A percentile compares a stretch with the other conserved stretches of the same genome.
Conservation (phyloP, 108 stramenopile genomes). For the Mediolabrus comicus region DNA sequence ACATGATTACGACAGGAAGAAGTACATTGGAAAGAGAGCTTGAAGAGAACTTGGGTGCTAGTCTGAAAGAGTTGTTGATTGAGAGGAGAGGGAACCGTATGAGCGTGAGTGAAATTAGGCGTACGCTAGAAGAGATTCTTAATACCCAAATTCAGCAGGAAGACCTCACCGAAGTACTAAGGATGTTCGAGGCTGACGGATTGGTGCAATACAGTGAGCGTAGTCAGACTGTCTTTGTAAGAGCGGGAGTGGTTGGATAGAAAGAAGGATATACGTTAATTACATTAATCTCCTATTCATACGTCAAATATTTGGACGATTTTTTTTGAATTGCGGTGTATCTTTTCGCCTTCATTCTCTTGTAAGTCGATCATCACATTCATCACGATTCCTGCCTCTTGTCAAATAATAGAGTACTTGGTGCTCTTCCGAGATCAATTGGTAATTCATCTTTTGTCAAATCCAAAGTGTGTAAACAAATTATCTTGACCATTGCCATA, state of each 20-base stretch:
- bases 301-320: too few species aligned
- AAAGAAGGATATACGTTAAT: too few species aligned
- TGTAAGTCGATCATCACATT: too few species aligned
- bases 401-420: slow-evolving; percentile 74
- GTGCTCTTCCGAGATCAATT: slow-evolving; percentile 76
- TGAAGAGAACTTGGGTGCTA: slow-evolving; percentile 58
- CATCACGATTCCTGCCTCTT: slow-evolving; percentile 4
- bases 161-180: slow-evolving; percentile 61
- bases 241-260: slow-evolving; percentile 51
- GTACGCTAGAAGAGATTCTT: slow-evolving; percentile 68
- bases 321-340: too few species aligned
- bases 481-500: slow-evolving; percentile 88
- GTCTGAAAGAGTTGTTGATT: slow-evolving; percentile 63
- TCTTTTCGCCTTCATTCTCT: too few species aligned
- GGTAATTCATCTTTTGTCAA: slow-evolving; percentile 57
- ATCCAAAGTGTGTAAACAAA: slow-evolving; percentile 53
- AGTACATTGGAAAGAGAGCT: slow-evolving; percentile 78
- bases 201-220: slow-evolving; percentile 81
- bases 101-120: slow-evolving; percentile 61
- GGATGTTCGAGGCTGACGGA: slow-evolving; percentile 76
- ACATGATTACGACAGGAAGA: slow-evolving; percentile 94
- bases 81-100: slow-evolving; percentile 68
- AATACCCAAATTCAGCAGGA: slow-evolving; percentile 53
- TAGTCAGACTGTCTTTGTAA: slow-evolving; percentile 79
- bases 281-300: too few species aligned